These are phyloP conservation scores for Chaetomiaceae sp. DNA, from an alignment of 2,329 filamentous ascomycete species.

Conservation along the genomic window DNA sequence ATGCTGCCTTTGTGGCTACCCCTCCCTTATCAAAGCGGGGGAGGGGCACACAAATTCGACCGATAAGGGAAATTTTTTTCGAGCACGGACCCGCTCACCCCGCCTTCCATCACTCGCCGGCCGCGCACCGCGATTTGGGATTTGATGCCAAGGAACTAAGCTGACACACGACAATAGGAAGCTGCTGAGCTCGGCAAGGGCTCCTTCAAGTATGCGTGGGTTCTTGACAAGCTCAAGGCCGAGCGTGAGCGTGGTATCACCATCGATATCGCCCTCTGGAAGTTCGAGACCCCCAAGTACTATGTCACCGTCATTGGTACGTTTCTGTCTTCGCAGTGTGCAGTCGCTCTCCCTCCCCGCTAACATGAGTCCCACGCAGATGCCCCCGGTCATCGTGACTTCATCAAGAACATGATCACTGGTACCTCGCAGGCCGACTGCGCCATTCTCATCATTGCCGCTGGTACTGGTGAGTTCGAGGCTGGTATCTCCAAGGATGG, in stretches of 20 bases:
- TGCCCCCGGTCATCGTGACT: conserved; percentile 99
- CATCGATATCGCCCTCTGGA: conserved; percentile 99
- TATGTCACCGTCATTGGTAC: conserved; percentile 95
- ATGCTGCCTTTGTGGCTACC: conserved; percentile 27
- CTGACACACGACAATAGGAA: conserved; percentile 61
- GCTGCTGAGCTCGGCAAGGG: conserved; percentile 98
- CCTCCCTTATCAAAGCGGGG: conserved; percentile 26
- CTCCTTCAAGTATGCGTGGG: conserved; percentile 99
- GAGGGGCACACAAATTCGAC: conserved; percentile 26
- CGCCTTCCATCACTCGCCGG: conserved; percentile 9
- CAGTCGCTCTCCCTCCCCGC: conserved; percentile 11
- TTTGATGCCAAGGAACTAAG: conserved; percentile 9
- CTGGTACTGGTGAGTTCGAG: conserved; percentile 99
- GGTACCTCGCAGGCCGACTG: conserved; percentile 99
- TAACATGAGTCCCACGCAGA: conserved; percentile 46
- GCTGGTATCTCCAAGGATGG: conserved; percentile 99
- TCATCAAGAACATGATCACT: conserved; percentile 99
- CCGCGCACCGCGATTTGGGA: background rate
- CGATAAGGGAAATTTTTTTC: conserved; percentile 19
- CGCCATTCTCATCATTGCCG: conserved; percentile 99
- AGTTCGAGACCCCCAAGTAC: conserved; percentile 99
- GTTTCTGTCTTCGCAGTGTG: conserved; percentile 33
- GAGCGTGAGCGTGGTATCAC: conserved; percentile 99
- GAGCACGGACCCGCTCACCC: conserved; percentile 22
- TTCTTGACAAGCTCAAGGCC: conserved; percentile 99